Percentiles rank a stretch among this genome's conserved stretches.
Conservation (phyloP, 148 eudicot species). For the Persicaria tinctoria region DNA sequence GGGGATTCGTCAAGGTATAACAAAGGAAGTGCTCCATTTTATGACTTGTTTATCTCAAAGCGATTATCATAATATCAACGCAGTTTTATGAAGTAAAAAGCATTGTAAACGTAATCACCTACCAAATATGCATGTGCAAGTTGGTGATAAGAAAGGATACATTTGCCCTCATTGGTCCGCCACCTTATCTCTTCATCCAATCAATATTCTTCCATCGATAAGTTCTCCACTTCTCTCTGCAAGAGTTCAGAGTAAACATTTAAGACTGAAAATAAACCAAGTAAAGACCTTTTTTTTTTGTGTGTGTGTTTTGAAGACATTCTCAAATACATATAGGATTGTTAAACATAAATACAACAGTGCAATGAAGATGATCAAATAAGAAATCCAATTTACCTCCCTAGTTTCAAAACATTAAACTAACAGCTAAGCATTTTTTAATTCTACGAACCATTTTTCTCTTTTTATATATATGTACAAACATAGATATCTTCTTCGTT, state of each 20-base stretch:
- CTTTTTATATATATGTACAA: neutral
- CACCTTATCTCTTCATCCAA: too few species aligned
- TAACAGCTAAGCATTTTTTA: neutral
- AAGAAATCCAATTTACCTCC: neutral
- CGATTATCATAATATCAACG: neutral
- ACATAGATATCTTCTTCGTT: neutral
- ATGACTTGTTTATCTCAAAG: neutral
- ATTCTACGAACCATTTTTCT: neutral
- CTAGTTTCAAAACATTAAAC: neutral
- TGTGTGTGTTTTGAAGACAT: conserved; percentile 51
- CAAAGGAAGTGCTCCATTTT: neutral
- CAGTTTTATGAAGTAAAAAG: neutral
- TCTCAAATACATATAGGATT: conserved; percentile 61
- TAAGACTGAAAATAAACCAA: too few species aligned
- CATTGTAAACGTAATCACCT: neutral
- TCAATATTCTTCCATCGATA: too few species aligned
- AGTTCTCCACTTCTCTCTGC: too few species aligned
- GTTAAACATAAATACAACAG: neutral
- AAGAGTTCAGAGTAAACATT: too few species aligned
- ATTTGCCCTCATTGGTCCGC: conserved; percentile 28
- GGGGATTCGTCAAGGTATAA: conserved; percentile 11
- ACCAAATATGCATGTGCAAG: neutral
- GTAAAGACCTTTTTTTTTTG: too few species aligned
- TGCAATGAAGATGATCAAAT: neutral
- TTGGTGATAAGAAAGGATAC: conserved; percentile 26